Percentiles rank a stretch among this genome's conserved stretches.
Evolutionary conservation across 305 asterid genomes (phyloP).

Genomic region (Solanum hybrid): DNA sequence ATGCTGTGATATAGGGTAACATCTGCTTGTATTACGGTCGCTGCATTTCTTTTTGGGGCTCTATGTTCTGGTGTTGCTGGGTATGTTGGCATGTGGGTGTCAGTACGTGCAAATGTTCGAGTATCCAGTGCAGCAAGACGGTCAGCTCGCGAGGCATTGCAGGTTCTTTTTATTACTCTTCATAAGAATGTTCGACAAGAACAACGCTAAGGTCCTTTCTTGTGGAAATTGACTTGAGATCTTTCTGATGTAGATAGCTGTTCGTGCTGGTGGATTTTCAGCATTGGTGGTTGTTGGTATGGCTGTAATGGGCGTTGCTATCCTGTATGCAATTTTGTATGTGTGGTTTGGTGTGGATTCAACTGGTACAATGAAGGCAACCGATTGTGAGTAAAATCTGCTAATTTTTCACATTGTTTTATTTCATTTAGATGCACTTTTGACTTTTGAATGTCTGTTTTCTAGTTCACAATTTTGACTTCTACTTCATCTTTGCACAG

Average conservation of each 20-base stretch:
- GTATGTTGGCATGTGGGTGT: constrained; percentile 99
- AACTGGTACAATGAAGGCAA: constrained; percentile 85
- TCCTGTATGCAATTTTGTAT: constrained; percentile 82
- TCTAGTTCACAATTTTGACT: constrained; percentile 10
- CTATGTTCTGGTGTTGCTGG: constrained; percentile 98
- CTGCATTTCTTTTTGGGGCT: constrained; percentile 92
- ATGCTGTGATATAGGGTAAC: constrained; percentile 48
- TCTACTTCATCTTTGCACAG: constrained; percentile 27
- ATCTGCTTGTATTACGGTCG: constrained; percentile 82
- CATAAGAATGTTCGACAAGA: constrained; percentile 5
- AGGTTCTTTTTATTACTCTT: constrained; percentile 34
- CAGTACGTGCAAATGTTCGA: constrained; percentile 98
- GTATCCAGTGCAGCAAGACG: constrained; percentile 99
- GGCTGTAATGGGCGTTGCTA: constrained; percentile 94
- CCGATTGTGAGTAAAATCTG: constrained; percentile 62
- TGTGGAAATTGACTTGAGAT: constrained; percentile 12
- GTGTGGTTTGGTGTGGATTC: constrained; percentile 89
- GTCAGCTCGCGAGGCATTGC: constrained; percentile 96
- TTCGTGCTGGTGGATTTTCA: constrained; percentile 99
- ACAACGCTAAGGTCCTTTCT: constrained; percentile 8
- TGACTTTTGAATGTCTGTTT: constrained; percentile 5
- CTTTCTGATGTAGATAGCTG: constrained; percentile 65
- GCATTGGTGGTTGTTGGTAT: constrained; percentile 96
- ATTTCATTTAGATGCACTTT: not conserved
- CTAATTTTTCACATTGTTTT: constrained; percentile 21